Evolutionary conservation across 305 asterid species (phyloP), one percentile per base, ranked within the genome.

Genomic region (Fraxinus platypoda): DNA sequence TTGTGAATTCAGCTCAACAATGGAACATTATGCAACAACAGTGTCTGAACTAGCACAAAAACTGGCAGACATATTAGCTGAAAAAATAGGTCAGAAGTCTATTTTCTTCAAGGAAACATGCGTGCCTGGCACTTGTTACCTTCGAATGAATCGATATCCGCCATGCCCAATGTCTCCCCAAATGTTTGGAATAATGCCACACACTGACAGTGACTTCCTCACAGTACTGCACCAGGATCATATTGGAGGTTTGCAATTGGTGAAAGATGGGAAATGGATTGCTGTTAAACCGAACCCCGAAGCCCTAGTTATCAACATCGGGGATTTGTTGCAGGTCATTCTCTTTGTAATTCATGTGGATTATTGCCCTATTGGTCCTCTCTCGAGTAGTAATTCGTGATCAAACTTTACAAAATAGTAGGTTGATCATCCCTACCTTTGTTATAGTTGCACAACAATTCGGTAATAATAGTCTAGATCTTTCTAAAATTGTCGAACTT

Each of bases 101-200:
- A 77, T 85, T 25, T 88, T 90, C 70, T 88, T 95, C 80, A 85
- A 86, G 78, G 91, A 92, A 46, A 91, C 83, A 54, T 93, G 98
- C 68, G 28, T 87, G 72, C 84, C 91, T 0, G 83, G 78, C 77
- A 91, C 92, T 38, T 92, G 97, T 83, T 94, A 92, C 75, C 90
- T 95, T 23, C 94, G 98, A 26, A 74, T 95, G 93, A 95, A 95
- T 86, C 83, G 98, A 75, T 95, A 95, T 72, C 98, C 95, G 4
- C 72, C 90, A 6, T 93, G 98, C 31, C 93, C 93, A 12, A 57
- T 83, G 0, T 74, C 92, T 81, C 87, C 88, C 34, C 86, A 86
- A 15, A 75, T 90, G 79, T 80, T 87, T n/a, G 98, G 98, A 1
- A 81, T 95, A 79, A 87, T 88, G 87, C 93, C 98, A 31, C 98